Base-by-base conservation (phyloP, 2,329 filamentous ascomycete species). In the Fusarium sp. region DNA sequence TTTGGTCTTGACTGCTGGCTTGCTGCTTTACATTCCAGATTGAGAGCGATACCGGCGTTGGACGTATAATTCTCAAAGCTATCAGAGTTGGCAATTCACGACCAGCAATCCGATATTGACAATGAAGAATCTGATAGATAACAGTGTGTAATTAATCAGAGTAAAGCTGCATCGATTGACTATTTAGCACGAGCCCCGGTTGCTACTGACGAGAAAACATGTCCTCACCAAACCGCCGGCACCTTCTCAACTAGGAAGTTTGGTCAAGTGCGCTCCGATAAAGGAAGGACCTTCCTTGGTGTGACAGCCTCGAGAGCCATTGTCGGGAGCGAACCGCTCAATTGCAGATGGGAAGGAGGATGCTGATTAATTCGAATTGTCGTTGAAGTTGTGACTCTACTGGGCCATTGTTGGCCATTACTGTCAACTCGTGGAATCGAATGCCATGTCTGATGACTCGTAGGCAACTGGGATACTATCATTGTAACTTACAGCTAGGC, bases 11-110 rank as follows among this genome's bases (percentile, higher is more conserved):
- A 5, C 23, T 23, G 23, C 34, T 36, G 34, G 34, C 34, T 50
- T 48, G 31, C 18, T 12, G 7, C 23, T 23, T 23, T 6, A 34
- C n/a, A 10, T 34, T 12, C 8, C 11, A 36, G 31, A 7, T 12
- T 44, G 16, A 23, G 52, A 69, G 65, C 53, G 65, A 61, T 68
- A 40, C 66, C 60, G 65, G 65, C 54, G 39, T 50, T 30, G 30
- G 46, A 18, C 36, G n/a, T 36, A 13, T 34, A 50, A 50, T 31
- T 50, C 8, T n/a, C 7, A 37, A 11, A 7, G 23, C 23, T 5
- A 23, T 37, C 10, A 37, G 15, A 37, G 8, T 37, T 37, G 10
- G 15, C 34, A 7, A 37, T 12, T 37, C 34, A 37, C 34, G 13
- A 37, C 34, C 23, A 23, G 23, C 23, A 23, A 23, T 23, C 5